Conservation (phyloP, 2,329 filamentous ascomycete genomes). For the Diaporthe aspalathi region DNA sequence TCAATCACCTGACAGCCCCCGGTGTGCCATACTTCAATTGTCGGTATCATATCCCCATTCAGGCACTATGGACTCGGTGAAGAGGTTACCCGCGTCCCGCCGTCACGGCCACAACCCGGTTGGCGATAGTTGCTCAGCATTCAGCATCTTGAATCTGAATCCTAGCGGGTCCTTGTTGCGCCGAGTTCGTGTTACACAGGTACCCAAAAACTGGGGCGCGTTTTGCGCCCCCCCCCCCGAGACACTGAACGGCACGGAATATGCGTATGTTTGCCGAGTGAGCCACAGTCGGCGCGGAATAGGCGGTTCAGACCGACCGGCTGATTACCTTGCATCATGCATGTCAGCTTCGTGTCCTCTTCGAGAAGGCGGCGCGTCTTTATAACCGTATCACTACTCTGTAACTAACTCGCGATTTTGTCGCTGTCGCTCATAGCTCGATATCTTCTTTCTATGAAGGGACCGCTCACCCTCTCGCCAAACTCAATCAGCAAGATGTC, state of each 20-base stretch:
- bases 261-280: background rate
- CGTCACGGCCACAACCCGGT: background rate
- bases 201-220: too few species aligned
- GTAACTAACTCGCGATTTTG: background rate
- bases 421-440: background rate
- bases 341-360: background rate
- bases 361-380: background rate
- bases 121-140: background rate
- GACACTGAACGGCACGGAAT: too few species aligned
- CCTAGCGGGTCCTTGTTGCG: background rate
- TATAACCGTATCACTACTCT: background rate
- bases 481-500: conserved; percentile 21
- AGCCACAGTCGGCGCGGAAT: background rate
- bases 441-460: background rate
- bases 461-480: background rate
- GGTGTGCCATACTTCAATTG: background rate
- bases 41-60: background rate
- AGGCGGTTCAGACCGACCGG: background rate
- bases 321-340: background rate
- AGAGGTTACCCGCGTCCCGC: background rate
- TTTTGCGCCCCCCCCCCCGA: too few species aligned
- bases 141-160: background rate
- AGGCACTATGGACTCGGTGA: background rate
- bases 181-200: background rate
- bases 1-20: conserved; percentile 36